These are phyloP conservation scores for Pueraria montana DNA, from an alignment of 306 rosid genomes.

Conservation along the genomic window DNA sequence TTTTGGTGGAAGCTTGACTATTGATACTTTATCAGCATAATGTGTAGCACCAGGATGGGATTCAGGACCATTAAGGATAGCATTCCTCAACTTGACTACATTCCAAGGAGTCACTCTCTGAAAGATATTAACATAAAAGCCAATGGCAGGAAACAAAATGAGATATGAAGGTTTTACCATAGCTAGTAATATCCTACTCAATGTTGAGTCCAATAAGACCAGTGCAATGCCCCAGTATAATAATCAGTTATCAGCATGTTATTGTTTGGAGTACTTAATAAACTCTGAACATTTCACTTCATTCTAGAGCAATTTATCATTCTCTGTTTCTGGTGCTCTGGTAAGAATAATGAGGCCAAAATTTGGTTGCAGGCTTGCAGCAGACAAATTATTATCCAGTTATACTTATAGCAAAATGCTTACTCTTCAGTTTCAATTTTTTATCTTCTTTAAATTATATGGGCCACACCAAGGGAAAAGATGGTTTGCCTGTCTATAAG, in stretches of 20 bases:
- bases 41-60: conserved; percentile 95
- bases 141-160: conserved; percentile 42
- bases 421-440: neutral
- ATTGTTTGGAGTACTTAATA: neutral
- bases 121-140: conserved; percentile 39
- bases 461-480: conserved; percentile 20
- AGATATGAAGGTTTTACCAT: conserved; percentile 3
- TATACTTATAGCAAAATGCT: neutral
- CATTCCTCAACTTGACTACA: conserved; percentile 71
- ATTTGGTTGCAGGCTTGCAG: neutral
- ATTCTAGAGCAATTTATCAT: conserved; percentile 19
- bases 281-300: conserved; percentile 32
- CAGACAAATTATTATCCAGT: neutral
- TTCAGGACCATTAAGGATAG: conserved; percentile 81
- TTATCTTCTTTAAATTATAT: conserved; percentile 28
- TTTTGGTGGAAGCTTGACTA: conserved; percentile 55
- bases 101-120: conserved; percentile 97
- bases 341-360: conserved; percentile 2
- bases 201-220: neutral
- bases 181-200: neutral
- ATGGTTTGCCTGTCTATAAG: conserved; percentile 13
- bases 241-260: conserved; percentile 31
- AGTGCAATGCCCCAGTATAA: neutral
- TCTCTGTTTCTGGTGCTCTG: conserved; percentile 2
- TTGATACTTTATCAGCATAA: conserved; percentile 68